Conservation (phyloP, 2,329 filamentous ascomycete genomes). For the Scortechinia acanthostroma region DNA sequence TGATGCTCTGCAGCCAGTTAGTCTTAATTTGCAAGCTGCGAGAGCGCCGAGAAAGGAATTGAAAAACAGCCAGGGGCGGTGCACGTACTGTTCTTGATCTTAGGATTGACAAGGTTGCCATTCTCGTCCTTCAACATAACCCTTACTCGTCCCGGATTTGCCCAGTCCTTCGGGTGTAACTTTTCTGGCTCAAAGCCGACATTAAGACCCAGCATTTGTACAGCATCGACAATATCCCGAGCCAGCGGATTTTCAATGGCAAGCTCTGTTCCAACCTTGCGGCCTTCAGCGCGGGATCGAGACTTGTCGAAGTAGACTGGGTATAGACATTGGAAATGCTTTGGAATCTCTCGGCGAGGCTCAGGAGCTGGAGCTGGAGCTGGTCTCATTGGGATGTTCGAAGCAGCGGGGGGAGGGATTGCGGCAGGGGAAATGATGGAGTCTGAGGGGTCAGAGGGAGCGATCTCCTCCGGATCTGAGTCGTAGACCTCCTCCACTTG, state of each 20-base stretch:
- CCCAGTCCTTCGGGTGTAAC: slow-evolving; percentile 2
- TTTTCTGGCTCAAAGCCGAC: slow-evolving; percentile 1
- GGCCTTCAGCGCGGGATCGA: slow-evolving; percentile 1
- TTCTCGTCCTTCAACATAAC: neutral
- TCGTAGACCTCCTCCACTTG: slow-evolving; percentile 1
- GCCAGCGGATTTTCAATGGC: neutral
- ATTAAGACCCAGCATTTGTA: neutral
- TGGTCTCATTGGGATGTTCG: neutral
- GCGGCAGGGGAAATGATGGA: neutral
- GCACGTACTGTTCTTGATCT: slow-evolving; percentile 2
- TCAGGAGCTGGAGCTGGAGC: neutral
- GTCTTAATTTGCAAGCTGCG: too few relatives aligned
- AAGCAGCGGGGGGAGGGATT: neutral
- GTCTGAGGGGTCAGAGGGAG: neutral
- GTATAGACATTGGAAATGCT: neutral
- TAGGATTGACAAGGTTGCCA: neutral
- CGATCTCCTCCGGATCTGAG: neutral
- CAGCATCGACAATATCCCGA: neutral
- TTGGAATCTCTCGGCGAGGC: neutral
- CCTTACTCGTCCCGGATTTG: neutral
- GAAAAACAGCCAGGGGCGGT: neutral
- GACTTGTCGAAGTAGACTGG: slow-evolving; percentile 2
- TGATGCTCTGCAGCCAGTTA: neutral
- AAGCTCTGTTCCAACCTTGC: neutral
- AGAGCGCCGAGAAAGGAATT: too few relatives aligned